Percentiles rank a stretch among this genome's conserved stretches.
phyloP scores from a whole-genome alignment of 257 asterid species.

The Nicotiana obtusifolia region DNA sequence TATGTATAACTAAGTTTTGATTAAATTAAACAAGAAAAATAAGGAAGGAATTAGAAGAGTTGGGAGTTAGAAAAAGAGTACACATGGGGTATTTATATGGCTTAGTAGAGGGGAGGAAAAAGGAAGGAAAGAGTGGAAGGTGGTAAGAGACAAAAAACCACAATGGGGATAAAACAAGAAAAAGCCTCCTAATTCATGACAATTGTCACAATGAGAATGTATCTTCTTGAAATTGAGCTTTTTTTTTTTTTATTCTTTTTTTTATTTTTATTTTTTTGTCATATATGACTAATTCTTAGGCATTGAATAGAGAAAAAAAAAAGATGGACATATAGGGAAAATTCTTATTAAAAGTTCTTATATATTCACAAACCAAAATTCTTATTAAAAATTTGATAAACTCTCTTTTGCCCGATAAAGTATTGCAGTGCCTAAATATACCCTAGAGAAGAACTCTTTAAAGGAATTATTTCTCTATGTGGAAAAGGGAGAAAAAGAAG shows the following conservation, averaged over 20 bases:
- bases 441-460: not conserved
- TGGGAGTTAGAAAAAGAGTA: not conserved
- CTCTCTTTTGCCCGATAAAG: not conserved
- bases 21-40: not conserved
- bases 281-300: not conserved
- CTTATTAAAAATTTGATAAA: not conserved
- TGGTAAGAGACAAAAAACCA: not conserved
- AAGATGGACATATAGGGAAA: too few species aligned
- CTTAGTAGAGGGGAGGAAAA: not conserved
- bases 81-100: conserved; percentile 10
- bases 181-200: conserved; percentile 10
- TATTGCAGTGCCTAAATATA: not conserved
- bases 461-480: not conserved
- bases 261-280: too few species aligned
- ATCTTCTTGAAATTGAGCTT: not conserved
- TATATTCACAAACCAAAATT: not conserved
- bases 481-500: not conserved
- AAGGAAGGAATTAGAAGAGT: not conserved
- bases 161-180: not conserved
- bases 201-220: conserved; percentile 16
- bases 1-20: not conserved
- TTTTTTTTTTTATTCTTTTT: too few species aligned
- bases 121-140: not conserved
- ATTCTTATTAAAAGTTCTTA: too few species aligned
- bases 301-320: too few species aligned